phyloP scores from a whole-genome alignment of 2,329 filamentous ascomycete species.

The Amphichorda felina region DNA sequence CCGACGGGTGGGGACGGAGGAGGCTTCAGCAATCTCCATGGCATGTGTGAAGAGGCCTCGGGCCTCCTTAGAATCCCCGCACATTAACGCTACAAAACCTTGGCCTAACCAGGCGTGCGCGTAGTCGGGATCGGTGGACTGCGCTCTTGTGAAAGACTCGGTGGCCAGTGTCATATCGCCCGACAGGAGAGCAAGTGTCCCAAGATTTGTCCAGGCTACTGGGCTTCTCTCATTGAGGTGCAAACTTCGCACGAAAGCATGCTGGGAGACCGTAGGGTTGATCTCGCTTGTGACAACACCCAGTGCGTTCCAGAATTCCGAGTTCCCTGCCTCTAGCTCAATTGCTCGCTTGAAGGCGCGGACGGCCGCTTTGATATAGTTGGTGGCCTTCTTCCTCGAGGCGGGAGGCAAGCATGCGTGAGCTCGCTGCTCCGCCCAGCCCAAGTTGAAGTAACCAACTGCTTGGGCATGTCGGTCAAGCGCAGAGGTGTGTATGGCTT shows the following conservation, averaged over 20 bases:
- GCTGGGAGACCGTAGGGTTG: slow-evolving; percentile 81
- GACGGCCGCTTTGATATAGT: slow-evolving; percentile 70
- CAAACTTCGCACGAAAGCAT: slow-evolving; percentile 85
- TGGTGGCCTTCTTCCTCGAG: slow-evolving; percentile 45
- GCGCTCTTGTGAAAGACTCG: slow-evolving; percentile 77
- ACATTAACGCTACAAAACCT: slow-evolving; percentile 68
- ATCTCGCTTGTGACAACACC: slow-evolving; percentile 82
- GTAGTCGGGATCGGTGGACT: slow-evolving; percentile 90
- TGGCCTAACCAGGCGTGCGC: slow-evolving; percentile 91
- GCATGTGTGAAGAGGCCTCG: slow-evolving; percentile 83
- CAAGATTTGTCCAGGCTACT: slow-evolving; percentile 82
- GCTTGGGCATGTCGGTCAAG: slow-evolving; percentile 78
- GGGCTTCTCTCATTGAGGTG: slow-evolving; percentile 83
- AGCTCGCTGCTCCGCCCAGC: slow-evolving; percentile 82
- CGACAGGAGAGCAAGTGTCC: slow-evolving; percentile 72
- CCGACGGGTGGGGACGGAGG: slow-evolving; percentile 58
- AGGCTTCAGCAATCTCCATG: slow-evolving; percentile 80
- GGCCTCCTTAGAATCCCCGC: slow-evolving; percentile 66
- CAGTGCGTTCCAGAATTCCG: slow-evolving; percentile 94
- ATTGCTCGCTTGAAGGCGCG: slow-evolving; percentile 92
- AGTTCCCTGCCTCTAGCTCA: slow-evolving; percentile 84
- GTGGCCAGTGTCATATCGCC: slow-evolving; percentile 81
- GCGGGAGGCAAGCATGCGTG: slow-evolving; percentile 50
- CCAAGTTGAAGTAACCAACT: slow-evolving; percentile 94
- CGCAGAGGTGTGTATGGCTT: slow-evolving; percentile 61